These are phyloP conservation scores for Liriodendron chinense DNA, from an alignment of 164 flowering plant genomes.

Conservation along the genomic window DNA sequence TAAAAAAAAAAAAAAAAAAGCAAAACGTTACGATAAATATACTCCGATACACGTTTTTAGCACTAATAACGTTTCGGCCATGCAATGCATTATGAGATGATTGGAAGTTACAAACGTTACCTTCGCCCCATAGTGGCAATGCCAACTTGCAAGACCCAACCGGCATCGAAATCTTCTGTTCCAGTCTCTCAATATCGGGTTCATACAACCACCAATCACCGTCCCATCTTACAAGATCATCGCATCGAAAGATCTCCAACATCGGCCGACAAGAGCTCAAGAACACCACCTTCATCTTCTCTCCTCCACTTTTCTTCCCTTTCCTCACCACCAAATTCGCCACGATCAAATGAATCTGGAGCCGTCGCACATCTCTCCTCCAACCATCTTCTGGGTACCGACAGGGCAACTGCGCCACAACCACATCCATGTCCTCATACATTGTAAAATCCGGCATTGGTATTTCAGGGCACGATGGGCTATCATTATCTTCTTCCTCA, in stretches of 20 bases:
- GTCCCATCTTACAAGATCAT: conserved; percentile 58
- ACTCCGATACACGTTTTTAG: no score
- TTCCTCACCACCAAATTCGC: conserved; percentile 65
- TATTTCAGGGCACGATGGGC: conserved; percentile 72
- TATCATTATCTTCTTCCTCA: conserved; percentile 78
- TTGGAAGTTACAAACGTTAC: conserved; percentile 27
- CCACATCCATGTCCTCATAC: conserved; percentile 45
- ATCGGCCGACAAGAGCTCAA: conserved; percentile 79
- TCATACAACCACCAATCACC: conserved; percentile 83
- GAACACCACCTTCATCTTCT: conserved; percentile 52
- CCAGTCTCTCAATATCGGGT: conserved; percentile 47
- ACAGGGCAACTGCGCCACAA: conserved; percentile 78
- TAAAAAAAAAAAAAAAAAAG: no score
- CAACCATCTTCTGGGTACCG: conserved; percentile 56
- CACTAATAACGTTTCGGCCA: background rate
- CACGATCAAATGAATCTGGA: conserved; percentile 68
- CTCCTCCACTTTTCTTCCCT: conserved; percentile 39
- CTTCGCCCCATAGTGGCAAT: conserved; percentile 82
- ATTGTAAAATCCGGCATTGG: conserved; percentile 63
- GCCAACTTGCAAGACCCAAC: conserved; percentile 81
- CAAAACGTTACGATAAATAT: no score
- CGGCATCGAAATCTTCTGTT: conserved; percentile 68
- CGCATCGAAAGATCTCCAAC: conserved; percentile 81
- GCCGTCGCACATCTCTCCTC: conserved; percentile 65
- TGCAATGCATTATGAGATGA: background rate